Percentiles rank a stretch among this genome's conserved stretches.
These are phyloP conservation scores for Naematelia aurantialba DNA, from an alignment of 768 basidiomycete genomes.

Conservation along the genomic window DNA sequence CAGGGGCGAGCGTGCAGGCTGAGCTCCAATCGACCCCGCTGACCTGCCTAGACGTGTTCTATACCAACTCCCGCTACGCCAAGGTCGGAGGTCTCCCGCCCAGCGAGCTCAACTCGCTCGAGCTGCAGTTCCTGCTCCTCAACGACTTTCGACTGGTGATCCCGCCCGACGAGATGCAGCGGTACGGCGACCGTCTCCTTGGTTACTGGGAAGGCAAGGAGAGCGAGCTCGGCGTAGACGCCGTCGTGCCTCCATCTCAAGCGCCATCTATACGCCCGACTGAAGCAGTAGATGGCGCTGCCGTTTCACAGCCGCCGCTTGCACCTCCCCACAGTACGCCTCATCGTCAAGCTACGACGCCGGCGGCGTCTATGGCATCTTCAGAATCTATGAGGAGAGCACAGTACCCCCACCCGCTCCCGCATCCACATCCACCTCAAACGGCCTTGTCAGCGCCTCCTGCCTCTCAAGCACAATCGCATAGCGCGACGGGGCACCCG, in stretches of 20 bases:
- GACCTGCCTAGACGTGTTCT: slow-evolving; percentile 73
- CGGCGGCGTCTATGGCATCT: background rate
- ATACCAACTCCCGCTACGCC: slow-evolving; percentile 96
- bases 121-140: slow-evolving; percentile 91
- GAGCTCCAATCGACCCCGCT: slow-evolving; percentile 18
- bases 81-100: slow-evolving; percentile 96
- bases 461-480: too few species aligned
- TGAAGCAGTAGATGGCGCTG: background rate
- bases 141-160: slow-evolving; percentile 93
- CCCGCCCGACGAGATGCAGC: slow-evolving; percentile 84
- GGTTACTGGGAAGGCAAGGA: slow-evolving; percentile 53
- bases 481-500: too few species aligned
- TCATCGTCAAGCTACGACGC: background rate
- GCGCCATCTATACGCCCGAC: background rate
- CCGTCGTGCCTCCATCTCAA: background rate
- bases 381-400: background rate
- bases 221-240: slow-evolving; percentile 10
- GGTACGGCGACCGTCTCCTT: slow-evolving; percentile 85
- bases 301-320: background rate
- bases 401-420: too few species aligned
- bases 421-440: background rate
- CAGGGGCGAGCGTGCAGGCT: too few species aligned
- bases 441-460: too few species aligned
- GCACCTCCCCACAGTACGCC: background rate
- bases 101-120: slow-evolving; percentile 86